phyloP scores from a whole-genome alignment of 2,329 filamentous ascomycete genomes.

The Colletotrichum aenigma region DNA sequence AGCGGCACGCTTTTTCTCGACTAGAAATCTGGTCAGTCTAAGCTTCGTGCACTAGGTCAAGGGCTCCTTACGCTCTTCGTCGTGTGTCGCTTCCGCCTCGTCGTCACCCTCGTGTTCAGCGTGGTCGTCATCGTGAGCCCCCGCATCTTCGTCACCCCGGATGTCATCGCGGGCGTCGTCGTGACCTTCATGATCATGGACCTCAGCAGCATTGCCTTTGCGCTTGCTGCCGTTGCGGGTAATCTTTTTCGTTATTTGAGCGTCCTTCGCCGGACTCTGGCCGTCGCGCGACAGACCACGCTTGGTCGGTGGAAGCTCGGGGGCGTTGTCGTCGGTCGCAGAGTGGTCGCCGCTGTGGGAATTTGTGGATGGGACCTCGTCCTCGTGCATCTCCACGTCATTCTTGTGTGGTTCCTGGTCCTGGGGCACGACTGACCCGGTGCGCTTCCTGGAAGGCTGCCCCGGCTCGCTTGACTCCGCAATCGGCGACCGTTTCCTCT shows the following conservation, averaged over 20 bases:
- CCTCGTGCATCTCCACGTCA: conserved; percentile 32
- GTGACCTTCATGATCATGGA: conserved; percentile 26
- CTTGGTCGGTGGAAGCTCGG: conserved; percentile 41
- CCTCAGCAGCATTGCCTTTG: conserved; percentile 31
- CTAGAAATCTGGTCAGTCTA: conserved; percentile 44
- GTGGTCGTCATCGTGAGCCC: conserved; percentile 59
- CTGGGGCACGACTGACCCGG: conserved; percentile 47
- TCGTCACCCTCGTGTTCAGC: conserved; percentile 62
- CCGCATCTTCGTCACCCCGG: conserved; percentile 43
- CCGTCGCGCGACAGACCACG: conserved; percentile 34
- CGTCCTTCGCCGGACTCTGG: conserved; percentile 22
- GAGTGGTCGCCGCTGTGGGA: conserved; percentile 43
- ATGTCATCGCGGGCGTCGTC: conserved; percentile 30
- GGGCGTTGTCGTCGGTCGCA: conserved; percentile 51
- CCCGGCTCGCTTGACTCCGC: conserved; percentile 49
- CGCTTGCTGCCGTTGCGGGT: conserved; percentile 45
- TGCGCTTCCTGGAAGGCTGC: conserved; percentile 58
- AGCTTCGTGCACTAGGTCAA: background rate
- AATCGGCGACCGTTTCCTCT: conserved; percentile 54
- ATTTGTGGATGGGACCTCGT: conserved; percentile 38
- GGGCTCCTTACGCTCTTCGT: conserved; percentile 64
- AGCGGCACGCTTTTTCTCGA: conserved; percentile 78
- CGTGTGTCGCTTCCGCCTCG: conserved; percentile 64
- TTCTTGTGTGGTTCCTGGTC: conserved; percentile 38
- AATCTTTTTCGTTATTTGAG: conserved; percentile 41